Conservation (phyloP, 2,329 filamentous ascomycete genomes). For the Aspergillus nomiae region DNA sequence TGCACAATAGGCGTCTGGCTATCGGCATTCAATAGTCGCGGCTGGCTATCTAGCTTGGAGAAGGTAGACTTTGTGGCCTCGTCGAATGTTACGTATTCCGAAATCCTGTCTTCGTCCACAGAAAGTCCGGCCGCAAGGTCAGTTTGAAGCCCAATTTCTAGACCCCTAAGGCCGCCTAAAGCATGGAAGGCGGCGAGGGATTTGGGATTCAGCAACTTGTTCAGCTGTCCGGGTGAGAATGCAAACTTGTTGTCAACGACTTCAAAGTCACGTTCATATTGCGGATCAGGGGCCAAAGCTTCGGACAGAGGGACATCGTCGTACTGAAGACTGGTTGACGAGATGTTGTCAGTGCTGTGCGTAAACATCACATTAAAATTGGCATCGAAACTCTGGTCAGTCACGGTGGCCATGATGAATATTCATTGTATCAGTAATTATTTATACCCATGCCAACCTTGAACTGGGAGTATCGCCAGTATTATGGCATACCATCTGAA, state of each 20-base stretch:
- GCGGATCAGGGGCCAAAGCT: constrained; percentile 67
- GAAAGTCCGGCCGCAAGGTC: constrained; percentile 66
- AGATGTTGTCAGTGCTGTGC: not conserved
- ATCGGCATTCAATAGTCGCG: not conserved
- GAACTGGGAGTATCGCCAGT: not conserved
- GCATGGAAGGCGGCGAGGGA: constrained; percentile 71
- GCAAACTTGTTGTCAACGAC: constrained; percentile 68
- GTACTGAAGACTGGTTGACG: not conserved
- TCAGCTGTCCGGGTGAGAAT: constrained; percentile 68
- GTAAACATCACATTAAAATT: not conserved
- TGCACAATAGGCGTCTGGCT: not conserved
- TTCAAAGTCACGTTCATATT: constrained; percentile 66
- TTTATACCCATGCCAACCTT: no score
- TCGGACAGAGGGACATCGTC: constrained; percentile 34
- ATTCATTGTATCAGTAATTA: not conserved
- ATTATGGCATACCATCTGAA: not conserved
- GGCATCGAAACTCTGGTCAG: not conserved
- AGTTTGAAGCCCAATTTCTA: constrained; percentile 70
- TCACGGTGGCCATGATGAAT: not conserved
- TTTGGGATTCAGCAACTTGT: constrained; percentile 76
- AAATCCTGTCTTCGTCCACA: constrained; percentile 60
- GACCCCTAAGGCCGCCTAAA: constrained; percentile 67
- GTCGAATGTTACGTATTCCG: constrained; percentile 15
- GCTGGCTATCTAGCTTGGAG: not conserved
- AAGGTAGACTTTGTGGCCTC: not conserved